Evolutionary conservation across 176 grass and related monocot genomes (phyloP), one percentile per base, ranked within the genome.

Genomic region (Areca catechu): DNA sequence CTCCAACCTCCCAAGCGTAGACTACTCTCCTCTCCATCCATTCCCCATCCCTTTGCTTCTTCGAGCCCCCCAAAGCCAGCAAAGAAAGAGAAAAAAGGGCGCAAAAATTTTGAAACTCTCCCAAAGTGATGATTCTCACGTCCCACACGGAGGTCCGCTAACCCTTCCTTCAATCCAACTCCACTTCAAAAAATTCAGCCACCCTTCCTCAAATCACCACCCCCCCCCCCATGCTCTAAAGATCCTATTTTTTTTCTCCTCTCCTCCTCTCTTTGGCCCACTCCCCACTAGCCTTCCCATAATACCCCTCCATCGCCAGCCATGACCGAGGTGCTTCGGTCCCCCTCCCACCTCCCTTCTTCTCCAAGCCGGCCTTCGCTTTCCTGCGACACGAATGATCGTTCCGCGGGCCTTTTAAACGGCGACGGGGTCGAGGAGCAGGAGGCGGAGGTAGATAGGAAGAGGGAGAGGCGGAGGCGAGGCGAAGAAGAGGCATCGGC

Each of bases 151-250:
- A 43, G 34, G 10, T 12, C 53, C 63, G 73, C 72, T 76, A 68
- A 37, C 71, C 73, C 70, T 90, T 75, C 65, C 86, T 95, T 90
- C 90, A 86, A 95, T 95, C 90, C 79, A 90, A 95, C 86, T 95
- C 85, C 85, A 80, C 50, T 53, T 69, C 72, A 61, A 62, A 68
- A 62, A 58, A 68, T 60, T 69, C 52, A 24, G 74, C 53, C 73
- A 66, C 49, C 34, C 27, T 60, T 53, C 51, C 25, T 47, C 57
- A 58, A 48, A 62, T 48, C n/a, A 63, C 61, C 50, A 58, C 71
- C 54, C 34, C 34, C 12, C 3, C 81, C 54, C 37, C 68, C 47
- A 21, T 66, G 24, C 29, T 53, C 72, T 58, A 76, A 80, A 79
- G 61, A 79, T 69, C 69, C 54, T 61, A 52, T 61, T 25, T 74